A percentile compares a stretch with the other conserved stretches of the same genome.
phyloP scores from a whole-genome alignment of 2,329 filamentous ascomycete species.

The Colletotrichum spaethianum region DNA sequence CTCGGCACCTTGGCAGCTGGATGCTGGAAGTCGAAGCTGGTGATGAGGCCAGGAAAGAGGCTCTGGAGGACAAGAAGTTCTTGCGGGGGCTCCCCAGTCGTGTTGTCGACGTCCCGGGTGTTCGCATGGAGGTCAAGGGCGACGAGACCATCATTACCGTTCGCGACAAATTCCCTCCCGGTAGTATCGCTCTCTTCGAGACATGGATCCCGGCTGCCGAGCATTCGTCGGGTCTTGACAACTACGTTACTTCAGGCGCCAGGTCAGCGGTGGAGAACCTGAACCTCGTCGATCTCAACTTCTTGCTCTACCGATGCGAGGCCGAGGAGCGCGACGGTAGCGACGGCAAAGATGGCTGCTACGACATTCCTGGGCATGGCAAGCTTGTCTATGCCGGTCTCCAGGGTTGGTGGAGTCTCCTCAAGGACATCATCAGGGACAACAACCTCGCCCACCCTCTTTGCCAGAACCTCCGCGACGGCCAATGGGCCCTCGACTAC shows the following conservation, averaged over 20 bases:
- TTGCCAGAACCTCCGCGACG: conserved; percentile 92
- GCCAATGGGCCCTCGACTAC: conserved; percentile 94
- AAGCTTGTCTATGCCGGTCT: conserved; percentile 93
- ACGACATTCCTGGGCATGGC: conserved; percentile 87
- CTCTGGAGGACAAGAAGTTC: conserved; percentile 77
- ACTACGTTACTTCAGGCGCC: conserved; percentile 86
- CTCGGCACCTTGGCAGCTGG: conserved; percentile 91
- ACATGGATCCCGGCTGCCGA: conserved; percentile 94
- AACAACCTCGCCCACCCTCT: conserved; percentile 95
- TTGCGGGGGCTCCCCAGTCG: conserved; percentile 89
- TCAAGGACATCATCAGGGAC: conserved; percentile 86
- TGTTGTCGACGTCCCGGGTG: conserved; percentile 80
- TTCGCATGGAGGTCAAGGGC: conserved; percentile 79
- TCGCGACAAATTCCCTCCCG: conserved; percentile 88
- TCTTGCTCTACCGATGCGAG: conserved; percentile 91
- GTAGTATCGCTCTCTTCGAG: conserved; percentile 94
- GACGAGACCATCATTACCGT: conserved; percentile 86
- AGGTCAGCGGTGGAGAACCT: conserved; percentile 83
- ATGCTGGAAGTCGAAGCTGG: conserved; percentile 89
- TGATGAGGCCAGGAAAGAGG: conserved; percentile 75
- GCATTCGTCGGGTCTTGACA: conserved; percentile 86
- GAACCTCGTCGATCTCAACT: conserved; percentile 88
- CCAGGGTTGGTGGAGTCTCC: conserved; percentile 98
- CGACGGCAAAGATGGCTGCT: conserved; percentile 86
- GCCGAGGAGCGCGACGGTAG: conserved; percentile 88